phyloP scores from a whole-genome alignment of 495 filamentous ascomycete species.

The Xylaria flabelliformis region DNA sequence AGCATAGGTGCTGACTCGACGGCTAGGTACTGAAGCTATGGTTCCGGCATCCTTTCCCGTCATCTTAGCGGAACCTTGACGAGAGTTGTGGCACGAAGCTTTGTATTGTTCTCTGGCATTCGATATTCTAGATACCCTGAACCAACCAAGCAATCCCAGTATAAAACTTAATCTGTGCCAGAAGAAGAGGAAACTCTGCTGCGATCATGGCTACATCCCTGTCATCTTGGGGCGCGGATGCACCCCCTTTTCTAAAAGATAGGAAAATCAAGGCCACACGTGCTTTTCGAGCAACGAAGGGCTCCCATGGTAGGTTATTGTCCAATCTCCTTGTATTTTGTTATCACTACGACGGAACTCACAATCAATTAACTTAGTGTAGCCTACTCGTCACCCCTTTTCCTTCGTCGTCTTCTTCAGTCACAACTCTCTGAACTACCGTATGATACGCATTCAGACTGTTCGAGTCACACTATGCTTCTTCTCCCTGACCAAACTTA shows the following conservation, averaged over 20 bases:
- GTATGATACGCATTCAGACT: neutral
- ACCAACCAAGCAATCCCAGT: neutral
- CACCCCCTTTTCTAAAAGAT: neutral
- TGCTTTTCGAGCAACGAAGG: neutral
- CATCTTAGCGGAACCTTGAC: neutral
- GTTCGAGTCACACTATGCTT: constrained; percentile 36
- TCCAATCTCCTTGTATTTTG: neutral
- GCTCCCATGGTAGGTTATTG: constrained; percentile 11
- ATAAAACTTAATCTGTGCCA: neutral
- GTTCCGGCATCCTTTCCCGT: neutral
- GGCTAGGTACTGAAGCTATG: neutral
- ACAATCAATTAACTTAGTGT: constrained; percentile 16
- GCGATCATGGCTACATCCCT: constrained; percentile 10
- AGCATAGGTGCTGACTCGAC: constrained; percentile 2
- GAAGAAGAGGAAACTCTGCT: neutral
- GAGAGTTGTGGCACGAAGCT: neutral
- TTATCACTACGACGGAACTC: neutral
- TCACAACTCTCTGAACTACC: constrained; percentile 26
- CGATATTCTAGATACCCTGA: neutral
- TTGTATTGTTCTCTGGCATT: neutral
- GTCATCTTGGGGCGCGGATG: neutral
- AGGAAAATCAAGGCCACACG: constrained; percentile 4
- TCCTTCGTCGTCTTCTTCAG: constrained; percentile 35
- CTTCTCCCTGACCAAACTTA: constrained; percentile 33
- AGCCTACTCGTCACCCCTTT: constrained; percentile 35